phyloP scores from a whole-genome alignment of 2,329 filamentous ascomycete genomes.

The Scedosporium apiospermum region DNA sequence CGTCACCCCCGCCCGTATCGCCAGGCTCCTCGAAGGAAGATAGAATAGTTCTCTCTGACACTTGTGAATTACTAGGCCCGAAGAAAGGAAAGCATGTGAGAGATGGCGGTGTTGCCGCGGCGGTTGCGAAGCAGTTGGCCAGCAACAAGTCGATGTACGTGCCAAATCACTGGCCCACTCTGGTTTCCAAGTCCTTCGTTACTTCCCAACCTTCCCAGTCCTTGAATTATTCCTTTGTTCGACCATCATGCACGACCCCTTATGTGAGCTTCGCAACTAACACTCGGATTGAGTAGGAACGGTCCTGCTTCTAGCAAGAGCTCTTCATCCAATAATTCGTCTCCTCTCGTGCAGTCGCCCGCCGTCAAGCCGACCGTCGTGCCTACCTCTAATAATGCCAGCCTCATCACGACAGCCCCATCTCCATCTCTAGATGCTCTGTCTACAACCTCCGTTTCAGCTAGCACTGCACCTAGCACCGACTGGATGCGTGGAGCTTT shows the following conservation, averaged over 20 bases:
- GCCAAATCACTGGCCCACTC: background rate
- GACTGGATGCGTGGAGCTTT: conserved; percentile 36
- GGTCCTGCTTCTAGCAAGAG: conserved; percentile 18
- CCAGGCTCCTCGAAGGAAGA: background rate
- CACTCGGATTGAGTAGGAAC: conserved; percentile 13
- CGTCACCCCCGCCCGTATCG: background rate
- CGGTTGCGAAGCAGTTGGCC: conserved; percentile 42
- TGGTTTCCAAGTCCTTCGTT: background rate
- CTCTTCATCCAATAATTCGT: background rate
- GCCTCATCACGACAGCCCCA: conserved; percentile 17
- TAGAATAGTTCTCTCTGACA: background rate
- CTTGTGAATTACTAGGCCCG: conserved; percentile 21
- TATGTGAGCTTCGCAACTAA: background rate
- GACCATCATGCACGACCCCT: background rate
- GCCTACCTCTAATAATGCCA: conserved; percentile 11
- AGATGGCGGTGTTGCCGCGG: conserved; percentile 43
- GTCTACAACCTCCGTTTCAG: conserved; percentile 38
- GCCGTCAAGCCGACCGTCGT: conserved; percentile 31
- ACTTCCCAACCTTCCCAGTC: background rate
- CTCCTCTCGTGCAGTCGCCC: conserved; percentile 25
- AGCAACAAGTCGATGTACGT: conserved; percentile 41
- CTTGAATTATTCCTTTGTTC: background rate
- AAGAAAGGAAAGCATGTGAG: conserved; percentile 48
- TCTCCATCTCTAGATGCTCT: conserved; percentile 40
- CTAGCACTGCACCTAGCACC: conserved; percentile 36